Base-by-base conservation (phyloP, 1,284 basidiomycete genomes). In the Puccinia triticina region DNA sequence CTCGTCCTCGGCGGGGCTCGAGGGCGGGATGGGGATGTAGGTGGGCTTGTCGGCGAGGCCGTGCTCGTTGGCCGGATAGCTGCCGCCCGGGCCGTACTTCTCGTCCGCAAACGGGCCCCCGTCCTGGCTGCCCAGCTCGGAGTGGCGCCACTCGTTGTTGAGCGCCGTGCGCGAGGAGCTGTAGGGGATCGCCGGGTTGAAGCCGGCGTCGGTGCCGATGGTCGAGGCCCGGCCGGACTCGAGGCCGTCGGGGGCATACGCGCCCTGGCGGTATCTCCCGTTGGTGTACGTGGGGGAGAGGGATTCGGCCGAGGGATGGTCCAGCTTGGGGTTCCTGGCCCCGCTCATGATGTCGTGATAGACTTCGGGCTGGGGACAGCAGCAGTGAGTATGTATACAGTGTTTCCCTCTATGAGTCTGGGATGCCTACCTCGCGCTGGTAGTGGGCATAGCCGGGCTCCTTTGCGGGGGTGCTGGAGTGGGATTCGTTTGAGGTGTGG, bases 91-190 rank as follows among this genome's bases (percentile, higher is more conserved):
- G 10, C 46, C 67, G 26, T 74, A 77, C 59, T 77, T 80, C 29
- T 81, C 82, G 32, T 83, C 83, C 2, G 50, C 82, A 81, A 82
- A 73, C 23, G 46, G 55, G 21, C 84, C 83, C 82, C 84, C 85
- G 26, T 85, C 86, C 53, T 86, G 79, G 74, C 83, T 86, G 75
- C 84, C 85, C 83, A 82, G 82, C 55, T 83, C 84, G 23, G 84
- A 85, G 75, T 84, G 84, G 57, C 86, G 84, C 86, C 86, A 87
- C 64, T 87, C 86, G 69, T 85, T 80, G 84, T 87, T 87, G 72
- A 87, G 84, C 2, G 86, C 86, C 64, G 85, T 85, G 55, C 86
- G 85, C 18, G 86, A 87, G 59, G 85, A 85, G 83, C 69, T 76
- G 43, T 84, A 84, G 26, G 85, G 86, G 40, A 86, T 83, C 71